Evolutionary conservation across 352 stramenopile species (phyloP).

Genomic region (Albugo laibachii): DNA sequence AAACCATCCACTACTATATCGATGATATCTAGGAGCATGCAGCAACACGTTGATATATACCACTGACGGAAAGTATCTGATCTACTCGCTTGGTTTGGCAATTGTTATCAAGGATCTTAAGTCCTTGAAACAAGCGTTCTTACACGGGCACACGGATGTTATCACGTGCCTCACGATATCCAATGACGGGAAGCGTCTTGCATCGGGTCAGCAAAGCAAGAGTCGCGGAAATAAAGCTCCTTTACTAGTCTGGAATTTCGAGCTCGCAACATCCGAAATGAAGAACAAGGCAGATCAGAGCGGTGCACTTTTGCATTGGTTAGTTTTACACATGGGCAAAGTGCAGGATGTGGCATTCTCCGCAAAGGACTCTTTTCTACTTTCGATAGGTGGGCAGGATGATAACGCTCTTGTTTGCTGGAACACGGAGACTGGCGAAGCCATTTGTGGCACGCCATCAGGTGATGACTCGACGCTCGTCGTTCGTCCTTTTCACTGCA

Average conservation of each 20-base stretch:
- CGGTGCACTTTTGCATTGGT: conserved; percentile 70
- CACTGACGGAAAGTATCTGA: conserved; percentile 52
- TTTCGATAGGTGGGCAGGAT: conserved; percentile 87
- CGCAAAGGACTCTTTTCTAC: conserved; percentile 71
- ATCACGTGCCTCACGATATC: conserved; percentile 86
- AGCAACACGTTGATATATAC: conserved; percentile 63
- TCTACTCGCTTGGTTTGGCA: conserved; percentile 74
- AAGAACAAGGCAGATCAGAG: conserved; percentile 35
- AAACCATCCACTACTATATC: not conserved
- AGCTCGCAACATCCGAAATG: conserved; percentile 52
- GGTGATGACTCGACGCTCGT: conserved; percentile 83
- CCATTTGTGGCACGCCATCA: conserved; percentile 86
- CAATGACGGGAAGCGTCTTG: conserved; percentile 76
- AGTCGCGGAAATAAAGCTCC: conserved; percentile 88
- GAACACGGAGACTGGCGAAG: conserved; percentile 76
- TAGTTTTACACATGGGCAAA: conserved; percentile 90
- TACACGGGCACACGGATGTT: conserved; percentile 83
- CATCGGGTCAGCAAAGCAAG: conserved; percentile 81
- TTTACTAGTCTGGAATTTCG: conserved; percentile 90
- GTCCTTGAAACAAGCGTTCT: conserved; percentile 65
- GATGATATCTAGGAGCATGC: conserved; percentile 10
- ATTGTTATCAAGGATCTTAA: conserved; percentile 71
- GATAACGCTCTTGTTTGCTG: conserved; percentile 95
- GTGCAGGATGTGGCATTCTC: conserved; percentile 89
- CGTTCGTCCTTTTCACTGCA: conserved; percentile 68